Evolutionary conservation across 148 eudicot species (phyloP).

Genomic region (Agrostemma githago): DNA sequence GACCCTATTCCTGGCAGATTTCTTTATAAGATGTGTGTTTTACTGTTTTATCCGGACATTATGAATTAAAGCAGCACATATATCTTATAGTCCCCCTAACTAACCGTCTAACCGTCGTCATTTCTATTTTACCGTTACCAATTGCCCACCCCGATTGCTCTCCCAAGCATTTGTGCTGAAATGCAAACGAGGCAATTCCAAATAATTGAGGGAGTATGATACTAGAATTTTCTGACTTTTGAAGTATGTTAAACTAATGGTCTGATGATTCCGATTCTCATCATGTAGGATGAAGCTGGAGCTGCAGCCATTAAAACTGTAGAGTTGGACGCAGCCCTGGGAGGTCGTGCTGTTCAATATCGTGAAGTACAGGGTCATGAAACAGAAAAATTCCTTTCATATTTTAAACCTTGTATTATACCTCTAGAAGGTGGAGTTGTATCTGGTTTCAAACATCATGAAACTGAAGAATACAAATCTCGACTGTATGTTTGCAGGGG

Average conservation of each 20-base stretch:
- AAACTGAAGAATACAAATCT: conserved; percentile 56
- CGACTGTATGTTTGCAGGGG: conserved; percentile 84
- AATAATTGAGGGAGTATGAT: neutral
- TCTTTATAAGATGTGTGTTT: no score
- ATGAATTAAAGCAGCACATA: neutral
- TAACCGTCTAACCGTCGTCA: neutral
- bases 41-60: neutral
- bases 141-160: neutral
- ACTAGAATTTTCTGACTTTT: neutral
- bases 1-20: neutral
- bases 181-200: neutral
- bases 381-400: conserved; percentile 96
- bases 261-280: conserved; percentile 22
- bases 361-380: conserved; percentile 96
- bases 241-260: conserved; percentile 5
- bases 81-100: neutral
- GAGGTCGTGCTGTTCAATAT: conserved; percentile 97
- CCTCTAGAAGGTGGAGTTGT: conserved; percentile 88
- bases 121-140: no score
- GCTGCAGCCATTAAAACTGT: conserved; percentile 80
- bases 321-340: conserved; percentile 93
- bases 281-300: conserved; percentile 88
- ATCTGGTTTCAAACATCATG: conserved; percentile 77
- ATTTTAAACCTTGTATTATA: conserved; percentile 95
- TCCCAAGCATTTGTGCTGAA: neutral